Conservation (phyloP, 495 filamentous ascomycete species). For the Xylaria venustula region DNA sequence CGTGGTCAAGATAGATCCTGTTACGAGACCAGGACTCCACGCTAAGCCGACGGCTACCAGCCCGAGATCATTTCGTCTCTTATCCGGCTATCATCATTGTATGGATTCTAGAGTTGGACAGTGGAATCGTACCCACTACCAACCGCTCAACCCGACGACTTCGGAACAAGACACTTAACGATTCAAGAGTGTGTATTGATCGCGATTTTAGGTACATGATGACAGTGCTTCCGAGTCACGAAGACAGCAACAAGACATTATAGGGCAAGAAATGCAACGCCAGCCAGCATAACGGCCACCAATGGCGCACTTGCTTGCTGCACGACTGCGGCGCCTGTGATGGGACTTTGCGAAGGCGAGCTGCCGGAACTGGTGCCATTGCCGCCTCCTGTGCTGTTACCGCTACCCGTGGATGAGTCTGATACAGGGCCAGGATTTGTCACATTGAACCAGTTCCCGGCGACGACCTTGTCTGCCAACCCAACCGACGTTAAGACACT, state of each 20-base stretch:
- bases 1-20: not conserved
- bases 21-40: constrained; percentile 1
- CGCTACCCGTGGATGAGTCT: constrained; percentile 17
- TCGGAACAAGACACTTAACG: not conserved
- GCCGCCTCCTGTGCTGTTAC: not conserved
- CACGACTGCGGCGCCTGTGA: constrained; percentile 12
- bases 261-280: constrained; percentile 20
- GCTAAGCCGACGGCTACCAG: not conserved
- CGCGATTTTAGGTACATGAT: not conserved
- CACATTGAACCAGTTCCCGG: constrained; percentile 46
- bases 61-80: no score
- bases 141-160: not conserved
- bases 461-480: constrained; percentile 33
- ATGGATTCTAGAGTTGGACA: not conserved
- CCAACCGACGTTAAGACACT: constrained; percentile 29
- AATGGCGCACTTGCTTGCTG: constrained; percentile 22
- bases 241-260: constrained; percentile 3
- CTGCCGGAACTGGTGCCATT: constrained; percentile 10
- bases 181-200: not conserved
- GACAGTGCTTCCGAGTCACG: not conserved
- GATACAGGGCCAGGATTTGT: constrained; percentile 41
- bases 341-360: constrained; percentile 6
- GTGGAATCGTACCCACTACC: not conserved
- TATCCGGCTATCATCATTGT: no score
- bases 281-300: constrained; percentile 18